phyloP scores from a whole-genome alignment of 306 rosid species.

The Cucumis cinereus region DNA sequence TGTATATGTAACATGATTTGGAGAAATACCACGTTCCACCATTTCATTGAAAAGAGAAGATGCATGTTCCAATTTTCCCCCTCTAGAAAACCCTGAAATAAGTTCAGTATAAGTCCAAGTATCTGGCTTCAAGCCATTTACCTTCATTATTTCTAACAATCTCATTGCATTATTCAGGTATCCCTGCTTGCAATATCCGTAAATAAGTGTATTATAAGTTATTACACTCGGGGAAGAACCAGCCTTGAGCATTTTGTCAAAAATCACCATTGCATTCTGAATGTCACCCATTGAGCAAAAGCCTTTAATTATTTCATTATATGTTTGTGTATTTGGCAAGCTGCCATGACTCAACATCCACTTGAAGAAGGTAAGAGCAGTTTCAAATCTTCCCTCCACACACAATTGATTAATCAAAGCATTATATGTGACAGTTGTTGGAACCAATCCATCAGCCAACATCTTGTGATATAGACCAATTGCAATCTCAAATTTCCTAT shows the following conservation, averaged over 20 bases:
- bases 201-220: slow-evolving; percentile 26
- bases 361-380: slow-evolving; percentile 12
- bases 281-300: slow-evolving; percentile 18
- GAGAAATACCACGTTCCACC: slow-evolving; percentile 23
- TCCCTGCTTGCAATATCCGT: slow-evolving; percentile 14
- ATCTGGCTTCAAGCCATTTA: slow-evolving; percentile 24
- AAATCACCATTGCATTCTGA: slow-evolving; percentile 23
- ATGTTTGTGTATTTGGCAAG: slow-evolving; percentile 19
- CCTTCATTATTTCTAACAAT: slow-evolving; percentile 29
- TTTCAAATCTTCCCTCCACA: slow-evolving; percentile 19
- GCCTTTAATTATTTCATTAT: slow-evolving; percentile 27
- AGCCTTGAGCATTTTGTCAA: slow-evolving; percentile 26
- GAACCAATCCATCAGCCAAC: slow-evolving; percentile 24
- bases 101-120: slow-evolving; percentile 27
- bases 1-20: slow-evolving; percentile 24
- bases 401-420: slow-evolving; percentile 25
- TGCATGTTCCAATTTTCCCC: slow-evolving; percentile 12
- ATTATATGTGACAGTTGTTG: slow-evolving; percentile 24
- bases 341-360: slow-evolving; percentile 30
- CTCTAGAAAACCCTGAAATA: slow-evolving; percentile 24
- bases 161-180: slow-evolving; percentile 24
- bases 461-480: slow-evolving; percentile 31
- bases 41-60: slow-evolving; percentile 18
- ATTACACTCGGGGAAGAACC: slow-evolving; percentile 25
- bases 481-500: slow-evolving; percentile 22